These are phyloP conservation scores for Hygrocybe coccinea DNA, from an alignment of 768 basidiomycete genomes.

Conservation along the genomic window DNA sequence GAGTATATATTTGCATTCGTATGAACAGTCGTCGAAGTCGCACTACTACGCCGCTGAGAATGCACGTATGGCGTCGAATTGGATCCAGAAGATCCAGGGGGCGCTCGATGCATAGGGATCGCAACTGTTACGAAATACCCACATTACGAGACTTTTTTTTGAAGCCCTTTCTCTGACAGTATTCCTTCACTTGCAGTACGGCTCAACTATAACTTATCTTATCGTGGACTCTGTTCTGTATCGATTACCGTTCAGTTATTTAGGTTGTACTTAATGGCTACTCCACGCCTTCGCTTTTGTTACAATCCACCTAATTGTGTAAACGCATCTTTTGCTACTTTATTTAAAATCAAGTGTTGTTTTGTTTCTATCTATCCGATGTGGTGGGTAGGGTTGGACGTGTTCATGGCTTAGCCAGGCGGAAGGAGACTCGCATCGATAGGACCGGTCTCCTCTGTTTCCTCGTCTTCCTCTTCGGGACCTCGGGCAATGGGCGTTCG, in stretches of 20 bases:
- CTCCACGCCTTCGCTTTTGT: neutral
- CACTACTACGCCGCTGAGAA: conserved; percentile 41
- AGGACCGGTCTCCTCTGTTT: conserved; percentile 45
- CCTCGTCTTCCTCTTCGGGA: conserved; percentile 53
- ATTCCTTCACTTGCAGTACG: neutral
- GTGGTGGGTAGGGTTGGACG: neutral
- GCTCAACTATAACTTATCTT: neutral
- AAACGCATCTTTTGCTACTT: neutral
- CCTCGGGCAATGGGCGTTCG: conserved; percentile 76
- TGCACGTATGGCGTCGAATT: conserved; percentile 28
- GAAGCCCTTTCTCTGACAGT: too few species aligned
- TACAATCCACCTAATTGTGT: neutral
- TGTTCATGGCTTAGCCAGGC: conserved; percentile 62
- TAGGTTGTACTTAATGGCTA: neutral
- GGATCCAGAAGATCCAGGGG: conserved; percentile 39
- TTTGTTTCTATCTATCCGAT: neutral
- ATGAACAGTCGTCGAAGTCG: conserved; percentile 42
- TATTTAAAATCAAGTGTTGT: neutral
- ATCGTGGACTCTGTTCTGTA: neutral
- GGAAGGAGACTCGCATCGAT: conserved; percentile 91
- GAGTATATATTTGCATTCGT: too few species aligned
- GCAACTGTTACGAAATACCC: conserved; percentile 17
- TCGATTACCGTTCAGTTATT: neutral
- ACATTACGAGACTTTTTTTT: too few species aligned
- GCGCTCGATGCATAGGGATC: conserved; percentile 19